phyloP scores from a whole-genome alignment of 441 rosid species.

The Brassica hybrid region DNA sequence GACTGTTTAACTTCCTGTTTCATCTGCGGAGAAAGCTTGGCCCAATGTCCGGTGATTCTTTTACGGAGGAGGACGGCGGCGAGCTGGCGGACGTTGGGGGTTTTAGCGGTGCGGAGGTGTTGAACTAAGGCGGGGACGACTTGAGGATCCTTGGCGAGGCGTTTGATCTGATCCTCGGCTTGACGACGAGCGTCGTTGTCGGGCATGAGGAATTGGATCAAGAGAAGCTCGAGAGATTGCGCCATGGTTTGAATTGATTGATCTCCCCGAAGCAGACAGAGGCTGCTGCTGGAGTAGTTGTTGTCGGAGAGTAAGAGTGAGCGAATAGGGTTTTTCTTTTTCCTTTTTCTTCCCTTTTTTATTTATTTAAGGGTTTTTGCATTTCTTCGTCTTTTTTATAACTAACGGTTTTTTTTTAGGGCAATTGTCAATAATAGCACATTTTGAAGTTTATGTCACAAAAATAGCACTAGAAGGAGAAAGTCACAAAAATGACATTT shows the following conservation, averaged over 20 bases:
- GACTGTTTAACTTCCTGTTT: constrained; percentile 93
- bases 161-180: constrained; percentile 98
- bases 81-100: constrained; percentile 98
- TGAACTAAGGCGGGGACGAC: constrained; percentile 96
- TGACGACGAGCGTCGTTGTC: constrained; percentile 98
- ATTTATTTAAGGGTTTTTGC: too few relatives aligned
- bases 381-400: too few relatives aligned
- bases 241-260: constrained; percentile 55
- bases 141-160: constrained; percentile 96
- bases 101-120: constrained; percentile 99
- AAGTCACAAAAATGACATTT: too few relatives aligned
- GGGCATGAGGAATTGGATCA: constrained; percentile 99
- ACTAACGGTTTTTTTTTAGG: too few relatives aligned
- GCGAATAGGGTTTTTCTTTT: constrained; percentile 38
- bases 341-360: too few relatives aligned
- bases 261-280: constrained; percentile 27
- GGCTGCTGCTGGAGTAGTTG: background rate
- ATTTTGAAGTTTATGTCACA: too few relatives aligned
- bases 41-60: constrained; percentile 99
- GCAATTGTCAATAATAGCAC: too few relatives aligned
- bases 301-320: background rate
- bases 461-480: too few relatives aligned
- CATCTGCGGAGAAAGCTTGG: constrained; percentile 83
- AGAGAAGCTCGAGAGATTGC: constrained; percentile 85
- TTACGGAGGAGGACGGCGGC: constrained; percentile 99